Base-by-base conservation (phyloP, 352 stramenopile genomes). In the Phytophthora pistaciae region DNA sequence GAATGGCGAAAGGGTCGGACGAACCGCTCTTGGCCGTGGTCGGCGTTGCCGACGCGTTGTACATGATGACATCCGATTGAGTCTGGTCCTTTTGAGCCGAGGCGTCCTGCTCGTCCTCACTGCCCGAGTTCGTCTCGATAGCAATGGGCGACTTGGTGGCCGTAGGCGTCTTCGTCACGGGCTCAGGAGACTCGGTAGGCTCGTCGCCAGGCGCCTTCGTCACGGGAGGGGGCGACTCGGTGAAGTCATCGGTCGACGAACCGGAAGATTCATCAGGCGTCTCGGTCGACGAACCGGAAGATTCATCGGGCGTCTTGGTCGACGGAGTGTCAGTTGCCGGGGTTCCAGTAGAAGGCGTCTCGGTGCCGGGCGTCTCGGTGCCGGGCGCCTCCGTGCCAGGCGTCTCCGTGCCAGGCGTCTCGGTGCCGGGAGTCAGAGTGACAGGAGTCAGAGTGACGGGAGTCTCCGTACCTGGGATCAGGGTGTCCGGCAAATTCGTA, bases 1-100 rank as follows among this genome's bases (percentile, higher is more conserved):
- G 77, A 55, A 91, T 87, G 46, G 84, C 79, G 58, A 91, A 91
- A 11, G 83, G 83, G 62, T 91, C 80, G 16, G 77, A 67, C 29
- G 74, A 72, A 44, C 70, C 59, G n/a, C 56, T 71, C 21, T 56
- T 77, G 4, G 61, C 70, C 8, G 70, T 68, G 33, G 70, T 79
- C 8, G 79, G 56, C 31, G 63, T 79, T 5, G 75, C 71, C 11
- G 71, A 72, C 20, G 74, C 59, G 29, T 86, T 75, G 54, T 65
- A 86, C 79, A 86, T 82, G 55, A 86, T 79, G n/a, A 86, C 79
- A 64, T 86, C 79, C 20, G 75, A 78, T 40, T 80, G 72, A 18
- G 72, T 75, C 60, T 86, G 78, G 33, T 84, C 70, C 53, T 78
- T 70, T 11, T 80, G 56, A 8, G 67, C 59, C 29, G 72, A 72